Conservation (phyloP, 2,329 filamentous ascomycete species). For the Westerdykella aurantiaca region DNA sequence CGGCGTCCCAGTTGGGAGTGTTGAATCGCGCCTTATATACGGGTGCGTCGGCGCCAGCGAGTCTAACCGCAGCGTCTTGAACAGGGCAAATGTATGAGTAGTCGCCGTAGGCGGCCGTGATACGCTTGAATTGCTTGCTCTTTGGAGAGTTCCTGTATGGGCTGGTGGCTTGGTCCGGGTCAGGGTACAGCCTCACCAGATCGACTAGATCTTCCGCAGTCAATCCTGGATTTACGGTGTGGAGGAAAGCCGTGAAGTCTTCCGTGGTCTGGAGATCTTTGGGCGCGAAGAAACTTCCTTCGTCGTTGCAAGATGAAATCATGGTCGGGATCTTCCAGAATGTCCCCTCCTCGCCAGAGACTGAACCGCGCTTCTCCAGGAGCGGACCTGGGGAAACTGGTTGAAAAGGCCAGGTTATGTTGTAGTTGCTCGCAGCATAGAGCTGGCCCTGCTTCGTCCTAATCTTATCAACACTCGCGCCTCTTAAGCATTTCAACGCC, state of each 20-base stretch:
- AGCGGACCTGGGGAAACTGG: slow-evolving; percentile 44
- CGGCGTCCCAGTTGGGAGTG: slow-evolving; percentile 24
- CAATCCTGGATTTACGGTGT: slow-evolving; percentile 26
- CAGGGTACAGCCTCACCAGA: slow-evolving; percentile 27
- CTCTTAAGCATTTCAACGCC: slow-evolving; percentile 38
- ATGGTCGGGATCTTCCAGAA: slow-evolving; percentile 31
- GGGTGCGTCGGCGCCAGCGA: slow-evolving; percentile 17
- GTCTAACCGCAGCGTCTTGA: slow-evolving; percentile 24
- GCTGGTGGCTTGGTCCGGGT: slow-evolving; percentile 12
- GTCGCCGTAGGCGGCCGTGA: slow-evolving; percentile 39
- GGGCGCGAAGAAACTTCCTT: slow-evolving; percentile 28
- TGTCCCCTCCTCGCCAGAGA: slow-evolving; percentile 28
- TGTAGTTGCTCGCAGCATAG: slow-evolving; percentile 36
- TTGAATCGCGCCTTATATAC: slow-evolving; percentile 36
- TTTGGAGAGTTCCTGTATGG: slow-evolving; percentile 37
- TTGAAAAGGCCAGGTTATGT: slow-evolving; percentile 47
- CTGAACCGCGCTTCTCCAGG: slow-evolving; percentile 45
- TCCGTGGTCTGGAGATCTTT: slow-evolving; percentile 32
- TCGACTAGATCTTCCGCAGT: slow-evolving; percentile 24
- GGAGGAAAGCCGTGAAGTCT: slow-evolving; percentile 31
- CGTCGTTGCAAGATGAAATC: slow-evolving; percentile 35
- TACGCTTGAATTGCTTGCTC: slow-evolving; percentile 42
- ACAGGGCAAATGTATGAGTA: slow-evolving; percentile 35
- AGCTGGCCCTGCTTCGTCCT: slow-evolving; percentile 37
- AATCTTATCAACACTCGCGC: slow-evolving; percentile 35